Conservation (phyloP, 495 filamentous ascomycete species). For the Tuber melanosporum region DNA sequence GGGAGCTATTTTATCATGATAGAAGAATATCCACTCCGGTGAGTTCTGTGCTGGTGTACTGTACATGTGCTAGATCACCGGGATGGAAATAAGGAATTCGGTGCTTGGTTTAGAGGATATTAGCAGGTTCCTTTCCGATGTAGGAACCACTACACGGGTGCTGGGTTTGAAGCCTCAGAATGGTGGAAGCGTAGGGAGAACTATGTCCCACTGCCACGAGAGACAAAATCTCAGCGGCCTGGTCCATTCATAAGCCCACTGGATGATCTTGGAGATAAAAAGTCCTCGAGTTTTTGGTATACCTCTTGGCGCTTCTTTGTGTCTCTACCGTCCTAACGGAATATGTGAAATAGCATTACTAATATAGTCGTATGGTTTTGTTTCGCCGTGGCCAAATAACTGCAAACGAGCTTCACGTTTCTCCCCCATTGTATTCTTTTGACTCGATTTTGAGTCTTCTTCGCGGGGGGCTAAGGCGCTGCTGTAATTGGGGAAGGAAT, state of each 20-base stretch:
- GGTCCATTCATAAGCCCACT: background rate
- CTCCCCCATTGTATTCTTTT: background rate
- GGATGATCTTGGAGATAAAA: background rate
- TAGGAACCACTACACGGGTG: background rate
- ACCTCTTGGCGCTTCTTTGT: background rate
- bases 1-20: background rate
- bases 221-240: background rate
- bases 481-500: background rate
- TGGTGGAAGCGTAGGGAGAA: background rate
- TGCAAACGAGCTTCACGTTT: background rate
- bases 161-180: background rate
- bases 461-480: background rate
- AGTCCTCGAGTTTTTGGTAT: background rate
- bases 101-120: background rate
- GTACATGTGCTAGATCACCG: too few relatives aligned
- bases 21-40: too few relatives aligned
- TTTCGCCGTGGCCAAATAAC: too few relatives aligned
- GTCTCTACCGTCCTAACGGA: background rate
- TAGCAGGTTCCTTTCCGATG: background rate
- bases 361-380: too few relatives aligned
- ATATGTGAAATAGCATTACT: background rate
- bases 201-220: background rate
- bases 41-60: too few relatives aligned
- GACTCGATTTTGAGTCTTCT: background rate
- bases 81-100: background rate